These are phyloP conservation scores for Rhexocercosporidium sp. DNA, from an alignment of 2,329 filamentous ascomycete species.

Conservation along the genomic window DNA sequence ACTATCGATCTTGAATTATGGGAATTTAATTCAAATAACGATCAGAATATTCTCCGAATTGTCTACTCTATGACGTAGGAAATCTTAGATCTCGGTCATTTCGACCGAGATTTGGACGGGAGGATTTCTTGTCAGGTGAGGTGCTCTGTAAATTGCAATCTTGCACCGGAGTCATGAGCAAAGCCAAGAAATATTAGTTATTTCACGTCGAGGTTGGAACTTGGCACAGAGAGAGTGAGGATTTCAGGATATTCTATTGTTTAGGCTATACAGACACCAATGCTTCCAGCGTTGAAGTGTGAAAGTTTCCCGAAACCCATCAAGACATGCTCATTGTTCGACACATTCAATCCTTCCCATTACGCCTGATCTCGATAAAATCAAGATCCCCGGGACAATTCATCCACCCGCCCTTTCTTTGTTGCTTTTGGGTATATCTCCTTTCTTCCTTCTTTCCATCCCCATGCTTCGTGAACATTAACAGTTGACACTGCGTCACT, in stretches of 20 bases:
- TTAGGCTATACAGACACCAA: conserved; percentile 27
- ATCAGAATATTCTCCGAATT: neutral
- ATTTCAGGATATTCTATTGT: conserved; percentile 26
- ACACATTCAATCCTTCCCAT: conserved; percentile 27
- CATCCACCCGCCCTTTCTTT: conserved; percentile 19
- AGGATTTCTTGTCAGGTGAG: neutral
- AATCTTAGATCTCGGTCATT: neutral
- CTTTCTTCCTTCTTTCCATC: conserved; percentile 10
- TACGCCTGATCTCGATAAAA: conserved; percentile 22
- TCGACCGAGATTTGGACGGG: too few species aligned
- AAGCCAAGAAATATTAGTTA: neutral
- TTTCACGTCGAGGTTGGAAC: neutral
- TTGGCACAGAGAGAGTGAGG: neutral
- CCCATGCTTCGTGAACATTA: conserved; percentile 32
- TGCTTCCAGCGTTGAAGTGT: conserved; percentile 18
- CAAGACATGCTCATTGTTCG: conserved; percentile 30
- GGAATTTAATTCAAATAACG: neutral
- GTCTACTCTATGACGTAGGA: neutral
- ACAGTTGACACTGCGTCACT: conserved; percentile 21
- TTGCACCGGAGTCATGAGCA: neutral
- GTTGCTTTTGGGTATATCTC: conserved; percentile 33
- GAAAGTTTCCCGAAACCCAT: conserved; percentile 20
- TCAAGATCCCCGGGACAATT: conserved; percentile 14
- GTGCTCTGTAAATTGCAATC: neutral
- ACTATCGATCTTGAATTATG: neutral